Percentiles rank a stretch among this genome's conserved stretches.
Evolutionary conservation across 169 alveolate genomes (phyloP).

Genomic region (Babesia ovis): DNA sequence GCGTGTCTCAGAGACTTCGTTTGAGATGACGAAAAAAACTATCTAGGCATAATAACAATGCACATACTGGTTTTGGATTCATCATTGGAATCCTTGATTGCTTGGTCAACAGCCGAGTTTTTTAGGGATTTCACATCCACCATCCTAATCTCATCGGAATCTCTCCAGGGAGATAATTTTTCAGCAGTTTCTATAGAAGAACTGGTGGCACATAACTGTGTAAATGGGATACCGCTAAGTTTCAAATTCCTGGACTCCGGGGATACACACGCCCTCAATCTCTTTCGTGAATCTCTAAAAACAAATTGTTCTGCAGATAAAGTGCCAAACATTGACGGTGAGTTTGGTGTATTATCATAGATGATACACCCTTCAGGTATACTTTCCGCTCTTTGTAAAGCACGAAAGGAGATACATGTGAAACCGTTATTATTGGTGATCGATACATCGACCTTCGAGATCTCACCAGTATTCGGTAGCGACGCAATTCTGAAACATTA

Average conservation of each 20-base stretch:
- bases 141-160: constrained; percentile 8
- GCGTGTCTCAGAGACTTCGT: neutral
- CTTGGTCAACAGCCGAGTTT: constrained; percentile 30
- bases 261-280: neutral
- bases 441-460: neutral
- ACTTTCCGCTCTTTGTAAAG: neutral
- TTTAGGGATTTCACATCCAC: neutral
- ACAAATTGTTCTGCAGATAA: neutral
- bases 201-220: neutral
- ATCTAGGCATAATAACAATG: neutral
- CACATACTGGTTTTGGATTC: constrained; percentile 24
- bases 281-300: neutral
- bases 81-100: constrained; percentile 27
- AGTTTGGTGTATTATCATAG: neutral
- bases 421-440: constrained; percentile 25
- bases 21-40: no score
- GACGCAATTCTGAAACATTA: constrained; percentile 15
- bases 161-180: neutral
- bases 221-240: neutral
- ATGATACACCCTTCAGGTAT: neutral
- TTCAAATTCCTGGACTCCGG: neutral
- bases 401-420: constrained; percentile 2
- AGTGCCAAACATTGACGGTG: neutral
- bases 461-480: constrained; percentile 20
- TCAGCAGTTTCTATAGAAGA: neutral